Evolutionary conservation across 2,329 filamentous ascomycete species (phyloP).

Genomic region (Lojkania enalia): DNA sequence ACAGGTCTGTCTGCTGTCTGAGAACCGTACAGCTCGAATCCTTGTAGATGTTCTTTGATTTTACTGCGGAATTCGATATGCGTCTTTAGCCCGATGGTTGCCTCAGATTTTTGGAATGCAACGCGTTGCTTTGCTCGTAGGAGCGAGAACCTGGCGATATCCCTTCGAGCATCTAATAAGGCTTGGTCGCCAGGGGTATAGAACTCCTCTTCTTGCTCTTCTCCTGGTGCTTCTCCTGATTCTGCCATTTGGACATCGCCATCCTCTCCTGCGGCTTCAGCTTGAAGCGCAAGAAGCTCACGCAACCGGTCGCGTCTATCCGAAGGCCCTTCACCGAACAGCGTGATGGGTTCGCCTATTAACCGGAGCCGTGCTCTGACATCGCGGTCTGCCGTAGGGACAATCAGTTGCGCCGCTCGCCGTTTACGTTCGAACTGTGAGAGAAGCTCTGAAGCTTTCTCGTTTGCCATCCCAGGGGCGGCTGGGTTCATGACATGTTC

Average conservation of each 20-base stretch:
- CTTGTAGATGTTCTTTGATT: slow-evolving; percentile 79
- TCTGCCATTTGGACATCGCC: slow-evolving; percentile 56
- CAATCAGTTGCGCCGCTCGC: slow-evolving; percentile 82
- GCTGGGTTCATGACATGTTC: slow-evolving; percentile 79
- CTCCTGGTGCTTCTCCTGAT: slow-evolving; percentile 60
- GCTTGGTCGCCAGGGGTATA: slow-evolving; percentile 81
- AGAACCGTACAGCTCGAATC: slow-evolving; percentile 88
- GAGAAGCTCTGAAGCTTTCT: slow-evolving; percentile 82
- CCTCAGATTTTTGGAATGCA: slow-evolving; percentile 76
- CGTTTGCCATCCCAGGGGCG: slow-evolving; percentile 68
- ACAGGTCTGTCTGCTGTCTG: slow-evolving; percentile 91
- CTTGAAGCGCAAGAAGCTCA: slow-evolving; percentile 74
- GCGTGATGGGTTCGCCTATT: slow-evolving; percentile 87
- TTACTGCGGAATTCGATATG: slow-evolving; percentile 92
- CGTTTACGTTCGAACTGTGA: slow-evolving; percentile 91
- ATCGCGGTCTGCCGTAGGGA: slow-evolving; percentile 89
- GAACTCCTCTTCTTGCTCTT: slow-evolving; percentile 78
- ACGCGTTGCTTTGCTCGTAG: slow-evolving; percentile 78
- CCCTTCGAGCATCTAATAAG: slow-evolving; percentile 73
- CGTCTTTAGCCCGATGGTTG: slow-evolving; percentile 79
- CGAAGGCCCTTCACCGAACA: slow-evolving; percentile 87
- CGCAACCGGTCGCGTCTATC: slow-evolving; percentile 87
- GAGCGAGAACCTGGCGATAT: slow-evolving; percentile 82
- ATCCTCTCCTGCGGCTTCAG: slow-evolving; percentile 63
- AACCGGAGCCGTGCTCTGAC: slow-evolving; percentile 81